Conservation (phyloP, 2,329 filamentous ascomycete genomes). For the Fusarium sp. region DNA sequence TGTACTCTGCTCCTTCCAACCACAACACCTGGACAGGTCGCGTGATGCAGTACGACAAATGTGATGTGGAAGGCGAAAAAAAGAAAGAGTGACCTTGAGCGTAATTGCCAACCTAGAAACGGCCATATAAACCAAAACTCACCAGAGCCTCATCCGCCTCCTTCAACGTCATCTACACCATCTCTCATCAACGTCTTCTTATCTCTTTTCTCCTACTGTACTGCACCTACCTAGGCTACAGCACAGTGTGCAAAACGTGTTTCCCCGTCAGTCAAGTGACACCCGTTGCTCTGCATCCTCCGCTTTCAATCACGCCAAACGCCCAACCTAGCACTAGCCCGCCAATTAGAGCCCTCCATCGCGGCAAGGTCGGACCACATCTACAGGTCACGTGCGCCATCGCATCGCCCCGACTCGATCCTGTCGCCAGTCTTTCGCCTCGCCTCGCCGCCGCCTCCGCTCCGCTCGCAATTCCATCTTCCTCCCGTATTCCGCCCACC, state of each 20-base stretch:
- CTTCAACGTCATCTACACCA: not conserved
- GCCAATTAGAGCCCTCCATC: conserved; percentile 21
- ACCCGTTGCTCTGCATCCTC: conserved; percentile 27
- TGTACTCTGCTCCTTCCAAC: conserved; percentile 3
- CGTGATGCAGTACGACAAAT: conserved; percentile 27
- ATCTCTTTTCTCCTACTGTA: conserved; percentile 6
- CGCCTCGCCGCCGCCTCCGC: conserved; percentile 45
- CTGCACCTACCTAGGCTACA: conserved; percentile 1
- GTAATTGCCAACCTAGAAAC: not conserved
- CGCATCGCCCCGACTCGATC: conserved; percentile 37
- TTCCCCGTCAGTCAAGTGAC: conserved; percentile 31
- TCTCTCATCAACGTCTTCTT: not conserved
- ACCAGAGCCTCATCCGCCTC: not conserved
- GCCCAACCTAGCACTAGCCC: conserved; percentile 17
- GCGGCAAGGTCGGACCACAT: conserved; percentile 32
- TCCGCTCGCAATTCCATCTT: conserved; percentile 43
- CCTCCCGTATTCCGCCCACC: conserved; percentile 40
- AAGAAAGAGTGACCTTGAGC: not conserved
- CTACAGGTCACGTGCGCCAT: conserved; percentile 41
- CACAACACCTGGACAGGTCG: conserved; percentile 22
- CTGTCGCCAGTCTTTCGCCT: conserved; percentile 42
- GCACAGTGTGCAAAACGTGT: conserved; percentile 1
- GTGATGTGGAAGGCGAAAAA: conserved; percentile 3
- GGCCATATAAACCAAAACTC: not conserved
- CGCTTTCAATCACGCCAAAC: conserved; percentile 37